Conservation (phyloP, 495 filamentous ascomycete genomes). For the Penicillium atrosanguineum region DNA sequence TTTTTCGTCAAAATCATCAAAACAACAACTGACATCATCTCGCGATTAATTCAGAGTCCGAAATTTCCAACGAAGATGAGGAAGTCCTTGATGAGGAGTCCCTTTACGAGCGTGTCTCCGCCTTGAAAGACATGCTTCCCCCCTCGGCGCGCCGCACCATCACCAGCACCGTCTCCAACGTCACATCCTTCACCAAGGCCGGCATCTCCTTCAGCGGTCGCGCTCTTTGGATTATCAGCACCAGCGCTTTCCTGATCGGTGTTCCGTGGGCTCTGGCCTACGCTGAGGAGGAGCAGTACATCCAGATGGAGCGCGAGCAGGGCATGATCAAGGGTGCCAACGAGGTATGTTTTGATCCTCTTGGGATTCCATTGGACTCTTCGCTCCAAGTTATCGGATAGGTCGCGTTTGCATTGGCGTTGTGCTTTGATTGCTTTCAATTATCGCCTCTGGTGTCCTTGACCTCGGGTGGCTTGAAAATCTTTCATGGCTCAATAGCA, state of each 20-base stretch:
- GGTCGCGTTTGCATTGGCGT: not conserved
- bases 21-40: constrained; percentile 24
- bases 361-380: not conserved
- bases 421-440: not conserved
- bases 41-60: constrained; percentile 38
- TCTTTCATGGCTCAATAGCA: not conserved
- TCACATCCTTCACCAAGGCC: constrained; percentile 57
- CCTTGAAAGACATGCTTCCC: constrained; percentile 89
- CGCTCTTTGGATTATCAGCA: constrained; percentile 82
- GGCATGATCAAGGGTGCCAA: constrained; percentile 84
- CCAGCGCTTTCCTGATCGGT: constrained; percentile 81
- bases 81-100: constrained; percentile 53
- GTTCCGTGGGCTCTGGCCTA: constrained; percentile 91
- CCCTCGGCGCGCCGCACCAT: constrained; percentile 74
- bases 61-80: constrained; percentile 51
- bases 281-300: constrained; percentile 90
- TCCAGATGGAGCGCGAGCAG: constrained; percentile 97
- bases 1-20: constrained; percentile 9
- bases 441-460: not conserved
- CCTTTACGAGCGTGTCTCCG: constrained; percentile 74
- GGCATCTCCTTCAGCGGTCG: constrained; percentile 71
- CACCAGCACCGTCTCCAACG: constrained; percentile 52
- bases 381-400: not conserved
- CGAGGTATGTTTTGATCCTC: constrained; percentile 50
- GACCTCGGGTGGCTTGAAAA: constrained; percentile 1